Evolutionary conservation across 192 early-diverging fungal genomes (phyloP).

Genomic region (Rhizoclosmatium sp.): DNA sequence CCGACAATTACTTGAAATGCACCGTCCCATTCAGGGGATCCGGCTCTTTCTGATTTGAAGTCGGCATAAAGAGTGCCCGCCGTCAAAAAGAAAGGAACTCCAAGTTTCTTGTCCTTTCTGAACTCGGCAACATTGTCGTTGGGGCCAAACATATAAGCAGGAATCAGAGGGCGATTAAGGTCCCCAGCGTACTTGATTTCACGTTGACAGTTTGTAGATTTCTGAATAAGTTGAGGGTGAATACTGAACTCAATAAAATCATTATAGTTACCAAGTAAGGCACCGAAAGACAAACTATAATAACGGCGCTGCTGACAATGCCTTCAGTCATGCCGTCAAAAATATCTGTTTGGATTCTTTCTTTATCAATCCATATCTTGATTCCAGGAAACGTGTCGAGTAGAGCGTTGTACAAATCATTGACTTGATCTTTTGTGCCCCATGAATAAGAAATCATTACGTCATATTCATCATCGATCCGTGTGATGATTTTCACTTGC

Average conservation of each 20-base stretch:
- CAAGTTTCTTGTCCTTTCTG: neutral
- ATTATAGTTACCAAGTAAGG: constrained; percentile 3
- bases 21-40: neutral
- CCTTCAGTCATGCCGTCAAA: constrained; percentile 22
- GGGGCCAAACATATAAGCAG: constrained; percentile 6
- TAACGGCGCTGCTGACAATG: neutral
- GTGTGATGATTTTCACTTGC: too few species aligned
- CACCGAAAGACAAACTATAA: constrained; percentile 27
- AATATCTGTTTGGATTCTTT: constrained; percentile 22
- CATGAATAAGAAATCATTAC: constrained; percentile 17
- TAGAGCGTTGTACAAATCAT: neutral
- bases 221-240: neutral
- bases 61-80: constrained; percentile 25
- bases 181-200: constrained; percentile 29
- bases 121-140: neutral
- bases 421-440: neutral
- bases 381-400: neutral
- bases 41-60: neutral
- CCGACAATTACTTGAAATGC: neutral
- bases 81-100: constrained; percentile 17
- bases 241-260: too few species aligned
- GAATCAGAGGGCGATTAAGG: constrained; percentile 20
- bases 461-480: neutral
- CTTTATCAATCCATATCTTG: constrained; percentile 14
- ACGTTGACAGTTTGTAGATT: constrained; percentile 11